Conservation (phyloP, 441 rosid species). For the Melastoma candidum region DNA sequence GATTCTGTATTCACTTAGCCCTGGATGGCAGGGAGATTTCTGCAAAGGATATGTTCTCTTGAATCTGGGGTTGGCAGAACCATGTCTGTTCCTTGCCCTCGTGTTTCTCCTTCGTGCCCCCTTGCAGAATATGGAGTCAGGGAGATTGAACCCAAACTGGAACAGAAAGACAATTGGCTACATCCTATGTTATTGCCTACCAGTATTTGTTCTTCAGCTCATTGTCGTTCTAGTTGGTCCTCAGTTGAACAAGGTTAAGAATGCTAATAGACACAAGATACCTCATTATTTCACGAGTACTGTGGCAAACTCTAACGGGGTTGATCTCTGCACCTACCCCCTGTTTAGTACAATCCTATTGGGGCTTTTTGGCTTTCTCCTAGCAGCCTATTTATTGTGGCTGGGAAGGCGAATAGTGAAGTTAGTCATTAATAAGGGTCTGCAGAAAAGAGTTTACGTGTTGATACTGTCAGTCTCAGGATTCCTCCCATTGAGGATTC, state of each 20-base stretch:
- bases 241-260: constrained; percentile 38
- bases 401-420: constrained; percentile 82
- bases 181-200: constrained; percentile 66
- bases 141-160: constrained; percentile 63
- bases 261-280: constrained; percentile 28
- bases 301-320: constrained; percentile 22
- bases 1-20: constrained; percentile 42
- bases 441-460: constrained; percentile 80
- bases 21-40: constrained; percentile 74
- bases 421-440: constrained; percentile 81
- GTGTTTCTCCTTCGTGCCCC: constrained; percentile 90
- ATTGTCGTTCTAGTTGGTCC: constrained; percentile 58
- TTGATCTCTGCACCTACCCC: constrained; percentile 83
- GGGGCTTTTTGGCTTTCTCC: constrained; percentile 56
- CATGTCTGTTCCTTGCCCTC: constrained; percentile 79
- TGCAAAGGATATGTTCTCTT: constrained; percentile 91
- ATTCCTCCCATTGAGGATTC: constrained; percentile 81
- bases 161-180: constrained; percentile 58
- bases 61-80: constrained; percentile 97
- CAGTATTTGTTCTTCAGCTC: constrained; percentile 76
- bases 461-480: constrained; percentile 73
- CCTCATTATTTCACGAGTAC: constrained; percentile 58
- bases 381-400: constrained; percentile 75
- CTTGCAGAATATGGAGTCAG: constrained; percentile 64
- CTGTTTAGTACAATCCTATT: constrained; percentile 72